Evolutionary conservation across 2,329 filamentous ascomycete species (phyloP), one percentile per base, ranked within the genome.

Genomic region (Aspergillus terreus): DNA sequence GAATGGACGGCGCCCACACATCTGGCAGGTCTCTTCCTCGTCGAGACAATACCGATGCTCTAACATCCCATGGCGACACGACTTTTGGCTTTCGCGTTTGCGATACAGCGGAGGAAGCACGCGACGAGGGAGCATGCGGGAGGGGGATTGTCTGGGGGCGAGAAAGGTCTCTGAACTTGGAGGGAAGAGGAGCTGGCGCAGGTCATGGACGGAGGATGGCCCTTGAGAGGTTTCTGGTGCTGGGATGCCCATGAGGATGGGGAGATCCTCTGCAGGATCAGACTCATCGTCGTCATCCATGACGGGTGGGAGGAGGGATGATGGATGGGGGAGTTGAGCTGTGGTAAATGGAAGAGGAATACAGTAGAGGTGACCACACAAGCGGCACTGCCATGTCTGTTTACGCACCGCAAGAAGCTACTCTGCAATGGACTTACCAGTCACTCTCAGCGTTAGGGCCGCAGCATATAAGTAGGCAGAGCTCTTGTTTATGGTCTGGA

Each of bases 11-110:
- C 72, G 71, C 36, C 73, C 72, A 61, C 89, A 94, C 21, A 76
- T 63, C 6, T 77, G 70, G 70, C 89, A 94, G 15, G 67, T 63
- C 25, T 76, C 65, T 17, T 70, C 52, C 32, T 78, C 79, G 60
- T 84, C 53, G 2, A 59, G 46, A 46, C 65, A 66, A 50, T 59
- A 88, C 42, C 89, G 68, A 25, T 86, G 82, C 9, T 82, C 81
- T 79, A 90, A 85, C 50, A 78, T 83, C 43, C 83, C 71, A 63
- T 92, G 88, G 15, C 54, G 57, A 43, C 56, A 62, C 4, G 32
- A 25, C 4, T 40, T 27, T 6, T 53, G 45, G 25, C 35, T n/a
- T 17, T 38, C 35, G 2, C 14, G 35, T 17, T n/a, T 17, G 15
- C 35, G 35, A 38, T n/a, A 44, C n/a, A 40, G 44, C 12, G 47